Percentiles rank a stretch among this genome's conserved stretches.
Conservation (phyloP, 371 early-diverging fungal genomes). For the Mycotypha africana region DNA sequence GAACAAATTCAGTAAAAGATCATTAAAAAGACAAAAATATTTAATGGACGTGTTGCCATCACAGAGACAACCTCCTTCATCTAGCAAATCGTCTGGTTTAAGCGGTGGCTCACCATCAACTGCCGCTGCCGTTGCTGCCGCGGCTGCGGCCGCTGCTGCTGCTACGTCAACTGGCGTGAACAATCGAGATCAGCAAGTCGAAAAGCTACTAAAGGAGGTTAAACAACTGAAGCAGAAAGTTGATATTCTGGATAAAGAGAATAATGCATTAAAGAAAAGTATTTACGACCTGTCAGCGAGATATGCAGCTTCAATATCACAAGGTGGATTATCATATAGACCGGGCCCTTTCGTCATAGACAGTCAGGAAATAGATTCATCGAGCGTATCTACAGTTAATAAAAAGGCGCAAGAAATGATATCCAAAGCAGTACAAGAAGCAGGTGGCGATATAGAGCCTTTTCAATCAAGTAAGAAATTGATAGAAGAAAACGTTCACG, state of each 20-base stretch:
- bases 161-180: slow-evolving; percentile 9
- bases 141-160: no score
- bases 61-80: slow-evolving; percentile 23
- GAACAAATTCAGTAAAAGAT: no score
- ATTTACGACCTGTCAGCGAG: slow-evolving; percentile 78
- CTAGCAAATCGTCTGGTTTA: slow-evolving; percentile 6
- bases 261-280: slow-evolving; percentile 75
- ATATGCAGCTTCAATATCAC: slow-evolving; percentile 57
- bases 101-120: no score
- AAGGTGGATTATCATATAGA: slow-evolving; percentile 31
- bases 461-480: slow-evolving; percentile 23
- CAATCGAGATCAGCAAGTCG: slow-evolving; percentile 49
- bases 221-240: slow-evolving; percentile 74
- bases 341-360: slow-evolving; percentile 44
- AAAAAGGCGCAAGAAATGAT: slow-evolving; percentile 42
- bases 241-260: slow-evolving; percentile 79
- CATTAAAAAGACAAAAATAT: no score
- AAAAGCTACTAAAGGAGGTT: slow-evolving; percentile 65
- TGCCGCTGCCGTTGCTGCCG: no score
- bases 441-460: slow-evolving; percentile 33
- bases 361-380: slow-evolving; percentile 21
- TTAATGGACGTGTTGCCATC: slow-evolving; percentile 32
- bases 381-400: slow-evolving; percentile 12
- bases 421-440: slow-evolving; percentile 45
- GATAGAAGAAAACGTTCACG: neutral